Evolutionary conservation across 2,329 filamentous ascomycete genomes (phyloP).

Genomic region (Penicillium nordicum): DNA sequence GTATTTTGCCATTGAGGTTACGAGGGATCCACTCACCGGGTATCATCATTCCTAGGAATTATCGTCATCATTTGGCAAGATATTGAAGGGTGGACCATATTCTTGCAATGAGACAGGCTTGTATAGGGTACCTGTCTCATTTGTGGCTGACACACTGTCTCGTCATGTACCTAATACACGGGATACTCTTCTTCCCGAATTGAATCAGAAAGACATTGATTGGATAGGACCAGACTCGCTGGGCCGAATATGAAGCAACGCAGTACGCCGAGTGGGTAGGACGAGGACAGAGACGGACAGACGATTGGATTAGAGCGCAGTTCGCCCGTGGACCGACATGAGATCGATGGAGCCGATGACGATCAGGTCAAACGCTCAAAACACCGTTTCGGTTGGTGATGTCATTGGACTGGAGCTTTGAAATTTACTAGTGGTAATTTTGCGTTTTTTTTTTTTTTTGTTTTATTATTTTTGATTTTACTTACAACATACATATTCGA

Average conservation of each 20-base stretch:
- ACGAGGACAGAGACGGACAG: slow-evolving; percentile 6
- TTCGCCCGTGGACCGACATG: slow-evolving; percentile 27
- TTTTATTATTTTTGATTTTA: not conserved
- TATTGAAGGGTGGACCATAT: slow-evolving; percentile 7
- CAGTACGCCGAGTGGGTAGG: slow-evolving; percentile 26
- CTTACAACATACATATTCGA: not conserved
- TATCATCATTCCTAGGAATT: slow-evolving; percentile 40
- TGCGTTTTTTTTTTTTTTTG: not conserved
- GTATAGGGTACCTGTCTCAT: slow-evolving; percentile 23
- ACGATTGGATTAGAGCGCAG: slow-evolving; percentile 22
- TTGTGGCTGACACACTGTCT: slow-evolving; percentile 11
- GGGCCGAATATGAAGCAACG: slow-evolving; percentile 21
- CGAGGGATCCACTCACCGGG: slow-evolving; percentile 28
- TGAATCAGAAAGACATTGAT: slow-evolving; percentile 8
- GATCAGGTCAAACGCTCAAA: slow-evolving; percentile 31
- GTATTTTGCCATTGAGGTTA: slow-evolving; percentile 16
- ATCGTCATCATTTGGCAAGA: slow-evolving; percentile 33
- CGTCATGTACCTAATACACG: slow-evolving; percentile 17
- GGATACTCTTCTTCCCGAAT: slow-evolving; percentile 1
- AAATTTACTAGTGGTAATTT: slow-evolving; percentile 21
- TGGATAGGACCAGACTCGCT: slow-evolving; percentile 10
- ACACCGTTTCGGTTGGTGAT: slow-evolving; percentile 29
- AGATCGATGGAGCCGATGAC: slow-evolving; percentile 36
- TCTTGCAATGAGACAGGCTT: not conserved
- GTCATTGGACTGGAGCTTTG: slow-evolving; percentile 26